phyloP scores from a whole-genome alignment of 495 filamentous ascomycete genomes.

The Penicillium canescens region DNA sequence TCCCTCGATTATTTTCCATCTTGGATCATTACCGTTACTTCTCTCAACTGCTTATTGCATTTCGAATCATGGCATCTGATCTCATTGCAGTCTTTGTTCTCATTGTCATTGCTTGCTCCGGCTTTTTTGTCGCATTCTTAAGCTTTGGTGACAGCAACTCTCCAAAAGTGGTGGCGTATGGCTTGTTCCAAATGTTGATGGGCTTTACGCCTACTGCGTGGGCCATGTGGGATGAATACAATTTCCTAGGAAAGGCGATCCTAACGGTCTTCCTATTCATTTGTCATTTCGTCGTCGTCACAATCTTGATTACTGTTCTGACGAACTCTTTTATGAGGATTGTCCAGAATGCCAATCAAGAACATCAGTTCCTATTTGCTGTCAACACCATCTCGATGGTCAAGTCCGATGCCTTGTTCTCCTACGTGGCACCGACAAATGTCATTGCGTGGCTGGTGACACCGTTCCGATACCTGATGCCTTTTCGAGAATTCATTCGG shows the following conservation, averaged over 20 bases:
- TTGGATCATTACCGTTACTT: constrained; percentile 95
- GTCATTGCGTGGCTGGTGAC: constrained; percentile 84
- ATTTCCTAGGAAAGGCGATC: constrained; percentile 70
- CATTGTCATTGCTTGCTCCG: constrained; percentile 82
- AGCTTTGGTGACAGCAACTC: constrained; percentile 71
- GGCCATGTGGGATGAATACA: constrained; percentile 74
- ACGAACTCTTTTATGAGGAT: constrained; percentile 95
- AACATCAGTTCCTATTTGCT: constrained; percentile 92
- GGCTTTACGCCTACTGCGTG: constrained; percentile 79
- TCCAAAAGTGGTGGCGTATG: constrained; percentile 68
- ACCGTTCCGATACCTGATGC: constrained; percentile 74
- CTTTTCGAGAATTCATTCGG: constrained; percentile 75
- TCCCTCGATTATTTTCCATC: constrained; percentile 86
- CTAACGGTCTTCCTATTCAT: constrained; percentile 85
- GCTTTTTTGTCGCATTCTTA: constrained; percentile 92
- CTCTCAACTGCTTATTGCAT: constrained; percentile 88
- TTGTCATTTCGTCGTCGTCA: constrained; percentile 92
- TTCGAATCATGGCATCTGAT: constrained; percentile 89
- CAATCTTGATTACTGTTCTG: constrained; percentile 87
- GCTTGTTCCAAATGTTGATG: constrained; percentile 91
- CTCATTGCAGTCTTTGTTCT: constrained; percentile 79
- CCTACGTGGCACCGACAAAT: constrained; percentile 86
- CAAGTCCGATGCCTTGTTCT: constrained; percentile 91
- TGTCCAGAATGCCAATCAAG: constrained; percentile 86
- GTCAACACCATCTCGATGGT: constrained; percentile 96